A percentile compares a stretch with the other conserved stretches of the same genome.
These are phyloP conservation scores for Fusarium subtropicale DNA, from an alignment of 2,329 filamentous ascomycete species.

Conservation along the genomic window DNA sequence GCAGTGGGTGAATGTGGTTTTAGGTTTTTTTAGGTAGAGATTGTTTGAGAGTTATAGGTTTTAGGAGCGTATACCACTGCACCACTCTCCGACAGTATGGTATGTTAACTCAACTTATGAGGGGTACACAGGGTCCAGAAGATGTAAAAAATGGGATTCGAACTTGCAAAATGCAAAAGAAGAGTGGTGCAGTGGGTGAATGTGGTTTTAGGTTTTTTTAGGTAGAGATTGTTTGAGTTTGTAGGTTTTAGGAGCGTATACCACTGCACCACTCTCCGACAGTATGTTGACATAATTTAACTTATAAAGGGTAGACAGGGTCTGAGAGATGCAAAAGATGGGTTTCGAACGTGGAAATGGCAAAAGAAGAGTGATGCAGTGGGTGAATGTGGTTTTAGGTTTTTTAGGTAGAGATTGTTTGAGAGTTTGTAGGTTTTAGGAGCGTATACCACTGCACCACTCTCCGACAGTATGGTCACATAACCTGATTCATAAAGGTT, in stretches of 20 bases:
- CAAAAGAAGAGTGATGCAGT: neutral
- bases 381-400: neutral
- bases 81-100: neutral
- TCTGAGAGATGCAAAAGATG: no score
- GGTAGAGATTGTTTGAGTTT: neutral
- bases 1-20: constrained; percentile 10
- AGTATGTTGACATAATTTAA: neutral
- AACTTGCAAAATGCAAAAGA: neutral
- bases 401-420: neutral
- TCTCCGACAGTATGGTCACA: neutral
- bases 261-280: constrained; percentile 9
- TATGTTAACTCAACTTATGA: neutral
- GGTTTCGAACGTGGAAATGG: neutral
- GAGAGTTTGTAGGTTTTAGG: neutral
- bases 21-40: neutral
- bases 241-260: constrained; percentile 3
- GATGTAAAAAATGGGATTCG: neutral
- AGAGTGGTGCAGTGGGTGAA: constrained; percentile 13
- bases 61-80: constrained; percentile 8
- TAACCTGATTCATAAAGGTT: neutral
- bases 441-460: neutral
- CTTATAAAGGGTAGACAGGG: neutral
- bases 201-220: neutral
- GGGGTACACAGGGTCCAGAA: no score
- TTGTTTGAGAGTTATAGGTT: neutral